phyloP scores from a whole-genome alignment of 441 rosid genomes.

The Croton setiger region DNA sequence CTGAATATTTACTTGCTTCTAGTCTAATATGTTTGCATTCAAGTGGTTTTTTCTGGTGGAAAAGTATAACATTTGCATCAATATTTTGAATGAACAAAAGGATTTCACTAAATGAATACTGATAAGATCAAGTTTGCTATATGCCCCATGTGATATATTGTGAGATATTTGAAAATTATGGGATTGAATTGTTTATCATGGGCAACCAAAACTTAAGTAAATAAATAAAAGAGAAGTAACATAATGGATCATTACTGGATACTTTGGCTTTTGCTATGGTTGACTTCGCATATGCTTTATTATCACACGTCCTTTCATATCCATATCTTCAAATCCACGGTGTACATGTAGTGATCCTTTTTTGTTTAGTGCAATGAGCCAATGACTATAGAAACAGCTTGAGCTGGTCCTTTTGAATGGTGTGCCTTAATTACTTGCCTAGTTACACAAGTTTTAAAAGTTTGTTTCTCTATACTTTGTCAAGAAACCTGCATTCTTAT shows the following conservation, averaged over 20 bases:
- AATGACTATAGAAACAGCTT: not conserved
- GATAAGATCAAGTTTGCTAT: constrained; percentile 6
- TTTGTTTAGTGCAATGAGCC: not conserved
- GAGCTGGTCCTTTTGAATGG: not conserved
- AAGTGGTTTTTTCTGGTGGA: not conserved
- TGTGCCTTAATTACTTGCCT: not conserved
- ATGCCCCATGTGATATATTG: not conserved
- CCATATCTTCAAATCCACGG: not conserved
- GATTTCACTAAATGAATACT: not conserved
- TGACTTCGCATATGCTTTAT: not conserved
- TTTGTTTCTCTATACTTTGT: not conserved
- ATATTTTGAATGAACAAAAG: not conserved
- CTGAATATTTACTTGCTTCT: not conserved
- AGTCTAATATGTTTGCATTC: not conserved
- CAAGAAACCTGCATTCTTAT: not conserved
- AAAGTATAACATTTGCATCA: not conserved
- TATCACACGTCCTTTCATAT: not conserved
- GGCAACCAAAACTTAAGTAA: not conserved
- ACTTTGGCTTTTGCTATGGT: not conserved
- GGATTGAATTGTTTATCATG: not conserved
- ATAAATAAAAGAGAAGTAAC: not conserved
- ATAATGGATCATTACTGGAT: not conserved
- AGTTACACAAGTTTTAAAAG: not conserved
- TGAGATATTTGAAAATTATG: not conserved
- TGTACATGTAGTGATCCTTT: not conserved